A percentile compares a stretch with the other conserved stretches of the same genome.
Evolutionary conservation across 176 grass and related monocot species (phyloP).

Genomic region (Ananas comosus): DNA sequence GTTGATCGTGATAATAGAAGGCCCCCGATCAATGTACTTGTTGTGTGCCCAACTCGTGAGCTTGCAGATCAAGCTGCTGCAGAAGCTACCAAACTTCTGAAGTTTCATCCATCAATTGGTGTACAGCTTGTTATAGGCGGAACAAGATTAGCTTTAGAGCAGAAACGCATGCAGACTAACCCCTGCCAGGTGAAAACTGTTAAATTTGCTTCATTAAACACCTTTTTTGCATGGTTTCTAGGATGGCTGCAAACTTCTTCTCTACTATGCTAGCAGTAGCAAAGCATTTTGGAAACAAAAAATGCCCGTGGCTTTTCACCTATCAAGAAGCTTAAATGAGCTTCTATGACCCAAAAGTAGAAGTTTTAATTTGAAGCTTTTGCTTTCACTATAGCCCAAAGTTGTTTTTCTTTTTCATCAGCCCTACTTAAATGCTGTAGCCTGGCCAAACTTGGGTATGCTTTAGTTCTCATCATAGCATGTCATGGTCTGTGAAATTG

Average conservation of each 20-base stretch:
- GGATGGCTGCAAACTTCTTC: no score
- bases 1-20: conserved; percentile 54
- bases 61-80: conserved; percentile 80
- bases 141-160: conserved; percentile 77
- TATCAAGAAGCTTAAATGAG: no score
- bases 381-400: no score
- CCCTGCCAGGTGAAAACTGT: conserved; percentile 57
- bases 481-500: conserved; percentile 11
- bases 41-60: conserved; percentile 85
- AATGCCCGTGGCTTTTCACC: no score
- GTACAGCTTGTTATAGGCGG: conserved; percentile 92
- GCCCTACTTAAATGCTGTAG: no score
- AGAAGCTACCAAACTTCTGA: conserved; percentile 80
- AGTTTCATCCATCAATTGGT: conserved; percentile 77
- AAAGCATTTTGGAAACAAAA: no score
- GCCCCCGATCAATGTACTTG: conserved; percentile 76
- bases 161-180: conserved; percentile 82
- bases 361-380: no score
- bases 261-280: no score
- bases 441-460: background rate
- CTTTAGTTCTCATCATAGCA: background rate
- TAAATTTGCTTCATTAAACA: background rate
- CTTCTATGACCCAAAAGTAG: no score
- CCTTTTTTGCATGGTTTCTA: no score
- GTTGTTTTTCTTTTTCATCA: no score